These are phyloP conservation scores for Parachlorella kessleri DNA, from an alignment of 139 green algal genomes.

Conservation along the genomic window DNA sequence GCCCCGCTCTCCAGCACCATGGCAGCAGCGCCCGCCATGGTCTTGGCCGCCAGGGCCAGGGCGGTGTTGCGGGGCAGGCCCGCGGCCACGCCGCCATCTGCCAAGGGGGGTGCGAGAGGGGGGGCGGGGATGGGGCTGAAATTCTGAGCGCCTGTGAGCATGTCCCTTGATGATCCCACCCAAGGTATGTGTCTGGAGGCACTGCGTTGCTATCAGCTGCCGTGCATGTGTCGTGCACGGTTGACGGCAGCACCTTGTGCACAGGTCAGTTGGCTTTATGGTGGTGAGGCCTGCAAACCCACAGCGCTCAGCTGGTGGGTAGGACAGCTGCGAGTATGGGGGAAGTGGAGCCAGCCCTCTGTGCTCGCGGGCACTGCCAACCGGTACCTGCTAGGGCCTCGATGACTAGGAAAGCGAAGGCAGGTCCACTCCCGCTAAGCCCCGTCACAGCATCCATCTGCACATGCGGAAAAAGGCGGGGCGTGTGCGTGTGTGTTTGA, in stretches of 20 bases:
- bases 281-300: not conserved
- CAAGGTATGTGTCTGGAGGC: no score
- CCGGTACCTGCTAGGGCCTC: slow-evolving; percentile 90
- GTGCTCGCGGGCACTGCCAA: no score
- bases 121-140: not conserved
- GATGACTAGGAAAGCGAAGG: slow-evolving; percentile 96
- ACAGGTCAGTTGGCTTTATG: not conserved
- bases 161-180: no score
- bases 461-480: no score
- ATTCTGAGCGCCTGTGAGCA: not conserved
- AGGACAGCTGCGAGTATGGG: not conserved
- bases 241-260: no score
- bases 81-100: slow-evolving; percentile 75
- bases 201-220: no score
- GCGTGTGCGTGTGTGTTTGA: no score
- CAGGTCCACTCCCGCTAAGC: slow-evolving; percentile 89
- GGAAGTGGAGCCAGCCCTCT: not conserved
- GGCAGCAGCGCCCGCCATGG: slow-evolving; percentile 64
- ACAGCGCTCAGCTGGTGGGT: not conserved
- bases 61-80: slow-evolving; percentile 77
- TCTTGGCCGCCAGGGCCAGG: slow-evolving; percentile 75
- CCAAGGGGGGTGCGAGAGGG: slow-evolving; percentile 32
- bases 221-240: no score
- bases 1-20: slow-evolving; percentile 50
- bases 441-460: slow-evolving; percentile 94